These are phyloP conservation scores for Colletotrichum sp. DNA, from an alignment of 2,329 filamentous ascomycete species.

Conservation along the genomic window DNA sequence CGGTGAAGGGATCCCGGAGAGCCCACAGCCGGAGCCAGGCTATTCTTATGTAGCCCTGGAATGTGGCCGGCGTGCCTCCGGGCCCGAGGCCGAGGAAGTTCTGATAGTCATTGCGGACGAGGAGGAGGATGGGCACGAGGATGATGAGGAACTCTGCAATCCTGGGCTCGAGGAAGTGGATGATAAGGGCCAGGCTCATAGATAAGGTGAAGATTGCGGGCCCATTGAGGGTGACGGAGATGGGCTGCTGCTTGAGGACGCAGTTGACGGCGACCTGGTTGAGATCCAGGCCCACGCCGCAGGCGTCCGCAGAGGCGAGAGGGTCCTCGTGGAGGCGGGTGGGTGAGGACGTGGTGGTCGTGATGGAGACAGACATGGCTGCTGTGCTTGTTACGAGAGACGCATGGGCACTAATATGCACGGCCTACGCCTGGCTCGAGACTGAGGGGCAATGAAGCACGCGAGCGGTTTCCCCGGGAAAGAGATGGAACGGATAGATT, in stretches of 20 bases:
- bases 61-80: conserved; percentile 79
- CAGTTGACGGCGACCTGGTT: conserved; percentile 38
- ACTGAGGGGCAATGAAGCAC: background rate
- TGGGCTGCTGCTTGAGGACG: conserved; percentile 51
- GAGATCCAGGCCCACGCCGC: conserved; percentile 30
- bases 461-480: background rate
- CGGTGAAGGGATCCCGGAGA: conserved; percentile 71
- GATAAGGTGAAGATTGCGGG: conserved; percentile 50
- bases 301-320: background rate
- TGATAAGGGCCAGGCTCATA: conserved; percentile 52
- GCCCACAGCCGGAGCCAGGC: conserved; percentile 75
- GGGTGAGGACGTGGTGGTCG: conserved; percentile 4
- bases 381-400: background rate
- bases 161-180: conserved; percentile 56
- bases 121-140: conserved; percentile 51
- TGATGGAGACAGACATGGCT: conserved; percentile 21
- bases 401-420: conserved; percentile 24
- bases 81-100: conserved; percentile 81
- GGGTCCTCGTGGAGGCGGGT: conserved; percentile 9
- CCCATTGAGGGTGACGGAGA: conserved; percentile 59
- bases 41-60: conserved; percentile 75
- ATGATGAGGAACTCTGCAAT: conserved; percentile 55
- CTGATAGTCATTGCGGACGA: conserved; percentile 73
- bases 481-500: background rate
- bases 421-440: conserved; percentile 1